Evolutionary conservation across 2,329 filamentous ascomycete genomes (phyloP).

Genomic region (Cladosporium sp.): DNA sequence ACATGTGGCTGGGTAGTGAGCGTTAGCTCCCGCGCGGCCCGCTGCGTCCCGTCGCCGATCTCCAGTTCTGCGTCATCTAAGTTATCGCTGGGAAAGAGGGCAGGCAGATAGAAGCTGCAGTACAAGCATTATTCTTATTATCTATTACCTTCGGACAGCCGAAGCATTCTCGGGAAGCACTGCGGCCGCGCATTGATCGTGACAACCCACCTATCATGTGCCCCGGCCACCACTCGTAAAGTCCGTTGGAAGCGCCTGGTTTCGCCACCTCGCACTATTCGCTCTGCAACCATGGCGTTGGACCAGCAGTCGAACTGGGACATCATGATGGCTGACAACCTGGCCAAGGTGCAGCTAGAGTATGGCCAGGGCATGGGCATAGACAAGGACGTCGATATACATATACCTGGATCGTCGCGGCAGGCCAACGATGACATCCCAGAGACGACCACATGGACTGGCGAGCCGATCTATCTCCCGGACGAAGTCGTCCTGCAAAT

Average conservation of each 20-base stretch:
- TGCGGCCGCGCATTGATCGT: not conserved
- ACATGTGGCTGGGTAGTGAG: no score
- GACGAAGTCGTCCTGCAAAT: conserved; percentile 53
- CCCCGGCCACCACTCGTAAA: not conserved
- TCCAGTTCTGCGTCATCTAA: no score
- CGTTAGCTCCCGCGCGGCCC: no score
- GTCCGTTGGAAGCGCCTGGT: not conserved
- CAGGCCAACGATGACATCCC: not conserved
- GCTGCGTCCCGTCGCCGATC: no score
- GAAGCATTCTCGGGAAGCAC: not conserved
- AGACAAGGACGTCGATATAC: not conserved
- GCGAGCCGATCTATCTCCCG: conserved; percentile 42
- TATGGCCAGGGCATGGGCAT: conserved; percentile 10
- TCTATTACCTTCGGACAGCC: no score
- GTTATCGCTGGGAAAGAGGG: no score
- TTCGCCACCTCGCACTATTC: no score
- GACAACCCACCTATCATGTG: no score
- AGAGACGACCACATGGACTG: conserved; percentile 17
- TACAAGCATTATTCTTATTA: no score
- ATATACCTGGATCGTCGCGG: not conserved
- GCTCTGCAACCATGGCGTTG: conserved; percentile 26
- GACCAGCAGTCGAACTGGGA: conserved; percentile 34
- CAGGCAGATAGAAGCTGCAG: no score
- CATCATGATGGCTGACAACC: conserved; percentile 33
- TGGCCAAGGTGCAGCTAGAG: conserved; percentile 21